phyloP scores from a whole-genome alignment of 352 stramenopile genomes.

The Aphanomyces stellatus region DNA sequence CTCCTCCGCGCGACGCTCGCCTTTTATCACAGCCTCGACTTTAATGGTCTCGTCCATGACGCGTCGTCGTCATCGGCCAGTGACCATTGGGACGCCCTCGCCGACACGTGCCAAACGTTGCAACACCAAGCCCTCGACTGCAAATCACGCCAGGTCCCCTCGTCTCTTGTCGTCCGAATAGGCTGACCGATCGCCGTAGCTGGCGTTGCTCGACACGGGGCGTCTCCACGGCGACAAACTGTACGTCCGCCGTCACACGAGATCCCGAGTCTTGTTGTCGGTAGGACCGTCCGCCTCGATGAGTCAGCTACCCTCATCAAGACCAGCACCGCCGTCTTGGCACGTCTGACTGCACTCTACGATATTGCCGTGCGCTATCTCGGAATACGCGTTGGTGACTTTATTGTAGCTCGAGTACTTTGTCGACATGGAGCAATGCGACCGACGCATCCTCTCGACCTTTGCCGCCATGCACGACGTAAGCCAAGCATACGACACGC shows the following conservation, averaged over 20 bases:
- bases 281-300: neutral
- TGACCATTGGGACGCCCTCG: conserved; percentile 8
- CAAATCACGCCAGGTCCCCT: neutral
- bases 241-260: too few species aligned
- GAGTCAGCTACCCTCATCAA: conserved; percentile 19
- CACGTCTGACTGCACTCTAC: conserved; percentile 6
- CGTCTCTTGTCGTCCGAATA: too few species aligned
- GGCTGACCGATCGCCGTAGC: too few species aligned
- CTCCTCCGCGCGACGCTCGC: conserved; percentile 50
- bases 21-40: conserved; percentile 24
- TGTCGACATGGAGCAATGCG: conserved; percentile 84
- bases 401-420: conserved; percentile 52
- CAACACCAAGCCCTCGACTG: neutral
- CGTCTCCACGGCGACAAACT: too few species aligned
- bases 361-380: neutral
- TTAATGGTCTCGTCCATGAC: neutral
- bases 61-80: neutral
- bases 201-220: neutral
- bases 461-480: conserved; percentile 83
- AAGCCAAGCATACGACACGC: conserved; percentile 56
- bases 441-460: conserved; percentile 62
- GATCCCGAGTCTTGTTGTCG: neutral
- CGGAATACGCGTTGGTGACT: neutral
- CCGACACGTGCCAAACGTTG: neutral
- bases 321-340: neutral